Conservation (phyloP, 2,329 filamentous ascomycete genomes). For the Talaromyces piceae region DNA sequence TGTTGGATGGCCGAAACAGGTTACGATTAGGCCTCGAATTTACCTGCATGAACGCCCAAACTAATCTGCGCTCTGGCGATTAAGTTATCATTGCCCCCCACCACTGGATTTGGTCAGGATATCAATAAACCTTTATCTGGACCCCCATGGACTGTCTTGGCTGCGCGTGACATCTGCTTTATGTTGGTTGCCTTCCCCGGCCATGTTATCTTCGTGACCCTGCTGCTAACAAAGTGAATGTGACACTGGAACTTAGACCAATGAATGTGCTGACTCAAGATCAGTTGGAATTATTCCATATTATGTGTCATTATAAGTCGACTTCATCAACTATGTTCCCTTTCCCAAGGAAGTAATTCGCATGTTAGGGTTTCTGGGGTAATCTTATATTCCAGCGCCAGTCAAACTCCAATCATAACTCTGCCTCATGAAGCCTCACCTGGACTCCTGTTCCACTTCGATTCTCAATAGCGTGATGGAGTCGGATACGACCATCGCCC, state of each 20-base stretch:
- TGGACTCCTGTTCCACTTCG: slow-evolving; percentile 11
- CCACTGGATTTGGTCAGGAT: neutral
- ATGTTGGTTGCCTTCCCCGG: neutral
- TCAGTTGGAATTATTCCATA: too few species aligned
- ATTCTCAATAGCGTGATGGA: slow-evolving; percentile 12
- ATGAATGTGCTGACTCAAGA: too few species aligned
- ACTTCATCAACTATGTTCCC: too few species aligned
- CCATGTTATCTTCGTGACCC: too few species aligned
- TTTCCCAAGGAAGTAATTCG: too few species aligned
- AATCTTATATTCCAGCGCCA: neutral
- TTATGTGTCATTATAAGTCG: too few species aligned
- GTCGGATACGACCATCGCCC: slow-evolving; percentile 9
- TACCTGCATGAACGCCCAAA: neutral
- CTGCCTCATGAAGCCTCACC: slow-evolving; percentile 7
- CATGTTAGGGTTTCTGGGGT: too few species aligned
- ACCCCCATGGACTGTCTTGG: neutral
- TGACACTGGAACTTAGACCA: too few species aligned
- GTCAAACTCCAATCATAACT: neutral
- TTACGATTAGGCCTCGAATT: neutral
- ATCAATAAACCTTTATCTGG: neutral
- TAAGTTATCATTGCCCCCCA: neutral
- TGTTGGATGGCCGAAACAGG: neutral
- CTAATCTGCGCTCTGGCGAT: neutral
- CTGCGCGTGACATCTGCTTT: neutral
- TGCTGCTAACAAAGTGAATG: too few species aligned